These are phyloP conservation scores for Megacollybia platyphylla DNA, from an alignment of 1,284 basidiomycete species.

Conservation along the genomic window DNA sequence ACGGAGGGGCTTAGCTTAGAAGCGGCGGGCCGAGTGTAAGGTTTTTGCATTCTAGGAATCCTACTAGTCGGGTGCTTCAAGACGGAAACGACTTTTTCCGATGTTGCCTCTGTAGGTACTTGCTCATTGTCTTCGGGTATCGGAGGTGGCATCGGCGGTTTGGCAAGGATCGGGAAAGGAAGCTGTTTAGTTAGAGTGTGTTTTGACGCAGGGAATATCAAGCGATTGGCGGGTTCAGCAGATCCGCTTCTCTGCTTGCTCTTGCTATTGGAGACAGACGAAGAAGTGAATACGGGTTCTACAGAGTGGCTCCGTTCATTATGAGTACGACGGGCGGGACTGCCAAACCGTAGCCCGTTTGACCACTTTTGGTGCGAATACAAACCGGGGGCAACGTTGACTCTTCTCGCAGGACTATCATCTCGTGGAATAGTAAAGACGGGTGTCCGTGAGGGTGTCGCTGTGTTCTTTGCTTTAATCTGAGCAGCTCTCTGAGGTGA, in stretches of 20 bases:
- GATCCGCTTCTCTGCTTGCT: slow-evolving; percentile 16
- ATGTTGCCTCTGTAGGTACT: slow-evolving; percentile 1
- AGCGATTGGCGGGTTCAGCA: slow-evolving; percentile 8
- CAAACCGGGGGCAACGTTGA: slow-evolving; percentile 21
- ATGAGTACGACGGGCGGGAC: slow-evolving; percentile 10
- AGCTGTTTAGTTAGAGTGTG: not conserved
- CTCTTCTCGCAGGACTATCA: slow-evolving; percentile 46
- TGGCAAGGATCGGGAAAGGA: not conserved
- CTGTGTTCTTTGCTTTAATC: slow-evolving; percentile 6
- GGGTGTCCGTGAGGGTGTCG: slow-evolving; percentile 3
- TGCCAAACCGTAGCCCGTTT: slow-evolving; percentile 14
- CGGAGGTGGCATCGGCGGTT: slow-evolving; percentile 8
- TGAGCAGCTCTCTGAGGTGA: slow-evolving; percentile 32
- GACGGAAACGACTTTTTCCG: slow-evolving; percentile 20
- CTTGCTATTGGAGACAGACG: slow-evolving; percentile 10
- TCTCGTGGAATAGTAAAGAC: slow-evolving; percentile 19
- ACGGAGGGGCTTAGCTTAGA: too few species aligned
- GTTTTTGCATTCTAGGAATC: slow-evolving; percentile 63
- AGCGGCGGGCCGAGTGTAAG: slow-evolving; percentile 36
- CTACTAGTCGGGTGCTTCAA: slow-evolving; percentile 47
- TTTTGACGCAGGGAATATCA: not conserved
- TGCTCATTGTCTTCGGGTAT: slow-evolving; percentile 18
- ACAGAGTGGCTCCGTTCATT: slow-evolving; percentile 19
- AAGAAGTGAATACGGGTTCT: slow-evolving; percentile 16
- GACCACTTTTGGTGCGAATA: slow-evolving; percentile 13